phyloP scores from a whole-genome alignment of 1,284 basidiomycete genomes.

The Sphaerobolus stellatus region DNA sequence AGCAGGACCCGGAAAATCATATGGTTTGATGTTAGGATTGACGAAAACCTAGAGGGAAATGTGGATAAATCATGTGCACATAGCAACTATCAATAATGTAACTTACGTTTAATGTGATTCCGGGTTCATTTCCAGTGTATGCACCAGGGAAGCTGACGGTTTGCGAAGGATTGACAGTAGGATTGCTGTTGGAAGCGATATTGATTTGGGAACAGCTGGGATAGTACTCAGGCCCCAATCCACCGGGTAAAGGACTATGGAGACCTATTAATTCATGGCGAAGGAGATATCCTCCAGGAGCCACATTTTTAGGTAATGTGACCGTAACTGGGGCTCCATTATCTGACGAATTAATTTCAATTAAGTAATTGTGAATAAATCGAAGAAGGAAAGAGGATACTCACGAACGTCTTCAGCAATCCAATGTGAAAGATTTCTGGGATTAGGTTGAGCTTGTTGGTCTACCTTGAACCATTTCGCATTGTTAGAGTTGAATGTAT shows the following conservation, averaged over 20 bases:
- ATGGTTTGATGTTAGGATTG: conserved; percentile 34
- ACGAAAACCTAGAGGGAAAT: conserved; percentile 34
- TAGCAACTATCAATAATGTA: neutral
- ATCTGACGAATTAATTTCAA: no score
- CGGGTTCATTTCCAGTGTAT: conserved; percentile 60
- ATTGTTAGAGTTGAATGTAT: conserved; percentile 53
- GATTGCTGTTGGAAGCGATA: conserved; percentile 49
- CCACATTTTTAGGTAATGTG: conserved; percentile 54
- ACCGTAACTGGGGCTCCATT: conserved; percentile 40
- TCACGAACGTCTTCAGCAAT: conserved; percentile 35
- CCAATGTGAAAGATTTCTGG: conserved; percentile 31
- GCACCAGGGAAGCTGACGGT: conserved; percentile 65
- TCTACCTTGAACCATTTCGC: conserved; percentile 74
- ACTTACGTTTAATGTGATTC: conserved; percentile 52
- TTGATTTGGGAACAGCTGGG: conserved; percentile 62
- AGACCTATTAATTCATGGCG: conserved; percentile 73
- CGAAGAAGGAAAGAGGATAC: no score
- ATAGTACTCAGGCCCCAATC: conserved; percentile 74
- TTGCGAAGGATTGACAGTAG: conserved; percentile 24
- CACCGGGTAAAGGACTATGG: conserved; percentile 48
- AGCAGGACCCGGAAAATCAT: conserved; percentile 52
- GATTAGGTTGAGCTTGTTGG: conserved; percentile 41
- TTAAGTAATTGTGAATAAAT: no score
- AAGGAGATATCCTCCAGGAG: conserved; percentile 64
- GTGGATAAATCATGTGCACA: no score